Base-by-base conservation (phyloP, 306 rosid genomes). In the Crataegus laevigata region DNA sequence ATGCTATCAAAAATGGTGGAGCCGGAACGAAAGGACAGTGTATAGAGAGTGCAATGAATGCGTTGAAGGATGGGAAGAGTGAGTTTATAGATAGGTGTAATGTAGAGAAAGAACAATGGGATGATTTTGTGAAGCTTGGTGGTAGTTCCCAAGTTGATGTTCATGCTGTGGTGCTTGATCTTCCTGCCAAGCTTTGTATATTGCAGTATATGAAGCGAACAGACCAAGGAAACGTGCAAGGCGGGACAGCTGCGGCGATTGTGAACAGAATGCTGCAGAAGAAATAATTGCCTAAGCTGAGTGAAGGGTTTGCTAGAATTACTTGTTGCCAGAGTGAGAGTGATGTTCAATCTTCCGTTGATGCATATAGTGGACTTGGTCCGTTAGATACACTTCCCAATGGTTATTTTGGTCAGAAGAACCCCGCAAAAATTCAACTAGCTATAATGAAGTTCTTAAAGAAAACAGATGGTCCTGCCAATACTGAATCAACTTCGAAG, bases 201-300 rank as follows among this genome's bases (percentile, higher is more conserved):
- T 91, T 96, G 9, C 91, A 97, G 71, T 86, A 96, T 7, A 91
- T 91, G 66, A 91, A 90, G 78, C 88, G 98, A 64, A 83, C 87
- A 3, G 98, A 84, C 52, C 98, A 91, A 77, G 98, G 98, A 71
- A 94, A 89, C 74, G 82, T 94, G 84, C 94, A 92, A 82, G 98
- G 98, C 24, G 93, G 97, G 77, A 91, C 81, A 84, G 98, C 98
- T 36, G 97, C 97, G 66, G 96, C 85, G 32, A 97, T 91, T 75
- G 97, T 94, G 83, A 90, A 94, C 83, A 89, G 88, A 86, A 88
- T 94, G 98, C 86, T 94, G 82, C 93, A 90, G 77, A 89, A 78
- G 84, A 94, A 91, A 77, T 96, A 94, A 79, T 72, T 90, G 75
- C 98, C 98, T 36, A 89, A 90, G 58, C 61, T 91, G 68, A 87